phyloP scores from a whole-genome alignment of 1,284 basidiomycete species.

The Pseudozyma sp. region DNA sequence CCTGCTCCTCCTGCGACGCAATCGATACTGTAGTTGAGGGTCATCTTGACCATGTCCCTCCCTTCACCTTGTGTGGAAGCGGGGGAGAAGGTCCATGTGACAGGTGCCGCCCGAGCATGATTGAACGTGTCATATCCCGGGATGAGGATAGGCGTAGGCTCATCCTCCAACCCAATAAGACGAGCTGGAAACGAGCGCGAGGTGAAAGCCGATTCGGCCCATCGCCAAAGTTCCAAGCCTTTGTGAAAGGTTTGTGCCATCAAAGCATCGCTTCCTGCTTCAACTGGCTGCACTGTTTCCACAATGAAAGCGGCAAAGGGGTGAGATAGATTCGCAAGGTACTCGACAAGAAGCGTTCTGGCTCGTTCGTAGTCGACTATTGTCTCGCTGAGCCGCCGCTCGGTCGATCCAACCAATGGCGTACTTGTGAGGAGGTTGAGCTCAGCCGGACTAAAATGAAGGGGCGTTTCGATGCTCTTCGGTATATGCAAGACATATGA shows the following conservation, averaged over 20 bases:
- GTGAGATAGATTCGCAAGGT: not conserved
- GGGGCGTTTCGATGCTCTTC: conserved; percentile 31
- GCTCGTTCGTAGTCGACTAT: conserved; percentile 17
- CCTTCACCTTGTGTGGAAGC: not conserved
- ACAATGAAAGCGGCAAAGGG: not conserved
- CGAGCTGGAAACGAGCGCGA: conserved; percentile 62
- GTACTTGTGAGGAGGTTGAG: conserved; percentile 43
- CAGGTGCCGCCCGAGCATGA: conserved; percentile 52
- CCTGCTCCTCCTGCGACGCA: not conserved
- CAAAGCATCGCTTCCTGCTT: not conserved
- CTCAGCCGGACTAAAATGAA: conserved; percentile 46
- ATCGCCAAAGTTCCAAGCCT: conserved; percentile 47
- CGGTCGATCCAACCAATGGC: conserved; percentile 41
- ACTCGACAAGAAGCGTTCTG: not conserved
- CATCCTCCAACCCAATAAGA: conserved; percentile 21
- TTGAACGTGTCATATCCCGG: conserved; percentile 64
- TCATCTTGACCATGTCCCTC: conserved; percentile 13
- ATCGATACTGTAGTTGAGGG: conserved; percentile 11
- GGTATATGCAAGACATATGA: conserved; percentile 54
- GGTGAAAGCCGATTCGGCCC: conserved; percentile 52
- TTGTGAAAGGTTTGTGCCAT: conserved; percentile 14
- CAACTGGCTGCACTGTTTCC: not conserved
- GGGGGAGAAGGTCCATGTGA: conserved; percentile 50
- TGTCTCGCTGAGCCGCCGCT: conserved; percentile 30
- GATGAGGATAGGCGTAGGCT: conserved; percentile 54